Percentiles rank a stretch among this genome's conserved stretches.
Conservation (phyloP, 345 rosid genomes). For the Ricinus communis region DNA sequence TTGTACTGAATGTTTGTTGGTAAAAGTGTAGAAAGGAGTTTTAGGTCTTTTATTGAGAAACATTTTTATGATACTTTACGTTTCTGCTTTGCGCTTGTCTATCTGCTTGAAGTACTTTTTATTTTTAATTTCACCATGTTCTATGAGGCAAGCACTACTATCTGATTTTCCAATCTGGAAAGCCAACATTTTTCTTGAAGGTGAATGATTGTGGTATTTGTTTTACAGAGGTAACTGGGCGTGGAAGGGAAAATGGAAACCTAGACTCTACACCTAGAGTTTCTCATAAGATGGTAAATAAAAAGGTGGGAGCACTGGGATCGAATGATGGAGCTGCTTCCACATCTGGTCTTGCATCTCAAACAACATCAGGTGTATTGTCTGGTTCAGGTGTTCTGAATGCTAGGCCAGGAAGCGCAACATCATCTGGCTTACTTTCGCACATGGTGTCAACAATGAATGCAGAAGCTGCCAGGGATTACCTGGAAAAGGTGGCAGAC, state of each 20-base stretch:
- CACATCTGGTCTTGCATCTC: conserved; percentile 81
- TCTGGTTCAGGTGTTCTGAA: conserved; percentile 97
- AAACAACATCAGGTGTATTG: conserved; percentile 86
- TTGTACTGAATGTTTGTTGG: neutral
- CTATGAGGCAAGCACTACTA: neutral
- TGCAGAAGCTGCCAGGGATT: conserved; percentile 91
- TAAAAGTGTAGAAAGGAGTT: neutral
- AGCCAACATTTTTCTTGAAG: neutral
- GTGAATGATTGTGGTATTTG: conserved; percentile 16
- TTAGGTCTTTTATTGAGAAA: neutral
- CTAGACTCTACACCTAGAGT: conserved; percentile 59
- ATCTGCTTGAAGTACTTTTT: neutral
- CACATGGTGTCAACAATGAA: conserved; percentile 88
- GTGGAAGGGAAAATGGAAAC: conserved; percentile 78
- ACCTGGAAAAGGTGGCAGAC: conserved; percentile 95
- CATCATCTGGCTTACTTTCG: conserved; percentile 89
- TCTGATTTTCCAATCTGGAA: neutral
- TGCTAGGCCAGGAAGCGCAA: conserved; percentile 96
- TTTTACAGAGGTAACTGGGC: conserved; percentile 76
- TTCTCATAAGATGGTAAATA: conserved; percentile 54
- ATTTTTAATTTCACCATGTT: neutral
- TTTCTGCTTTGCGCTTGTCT: neutral
- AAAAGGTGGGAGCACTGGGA: conserved; percentile 54
- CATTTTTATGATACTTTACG: neutral
- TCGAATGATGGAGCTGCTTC: conserved; percentile 70